Evolutionary conservation across 1,139 yeast genomes (phyloP), one percentile per base, ranked within the genome.

Genomic region (Debaryomycetaceae sp.): DNA sequence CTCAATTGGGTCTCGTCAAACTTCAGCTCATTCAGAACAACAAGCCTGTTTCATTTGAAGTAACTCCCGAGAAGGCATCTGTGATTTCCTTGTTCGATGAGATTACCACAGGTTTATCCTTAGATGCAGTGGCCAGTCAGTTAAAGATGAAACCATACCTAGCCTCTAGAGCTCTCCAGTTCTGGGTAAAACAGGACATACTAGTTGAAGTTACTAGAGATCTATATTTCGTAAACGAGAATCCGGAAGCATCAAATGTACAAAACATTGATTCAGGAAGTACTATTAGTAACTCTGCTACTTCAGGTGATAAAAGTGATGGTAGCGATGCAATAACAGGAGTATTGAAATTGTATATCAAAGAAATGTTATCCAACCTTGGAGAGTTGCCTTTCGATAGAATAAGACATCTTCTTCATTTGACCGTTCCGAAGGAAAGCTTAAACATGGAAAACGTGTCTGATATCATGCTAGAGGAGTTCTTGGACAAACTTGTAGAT

Each of bases 1-100:
- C 85, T 5, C 69, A 73, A 31, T 61, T 80, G 43, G 96, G 96
- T 0, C 55, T 65, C 0, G 91, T 87, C 0, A 73, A 72, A 11
- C 49, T 92, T 1, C 78, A 76, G 5, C 59, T 92, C 7, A 63
- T 84, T 31, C 69, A 67, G 4, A 79, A 76, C 18, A 59, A 48
- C 13, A 40, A 70, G 7, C 56, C 51, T 0, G 41, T 65, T 15
- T 54, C 55, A 1, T 73, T 75, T 46, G 65, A 67, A 5, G 95
- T 86, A 0, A 60, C 83, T 0, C 83, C 95, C 0, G 84, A 79
- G 26, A 81, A 83, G 47, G 95, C 95, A 1, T 68, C 84, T 0
- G 76, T 84, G 3, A 75, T 87, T 15, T 61, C 69, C 15, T 59
- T 75, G 31, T 86, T 87, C 52, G 66, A 78, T 41, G 75, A 64